Conservation (phyloP, 2,329 filamentous ascomycete species). For the Trichoderma harzianum region DNA sequence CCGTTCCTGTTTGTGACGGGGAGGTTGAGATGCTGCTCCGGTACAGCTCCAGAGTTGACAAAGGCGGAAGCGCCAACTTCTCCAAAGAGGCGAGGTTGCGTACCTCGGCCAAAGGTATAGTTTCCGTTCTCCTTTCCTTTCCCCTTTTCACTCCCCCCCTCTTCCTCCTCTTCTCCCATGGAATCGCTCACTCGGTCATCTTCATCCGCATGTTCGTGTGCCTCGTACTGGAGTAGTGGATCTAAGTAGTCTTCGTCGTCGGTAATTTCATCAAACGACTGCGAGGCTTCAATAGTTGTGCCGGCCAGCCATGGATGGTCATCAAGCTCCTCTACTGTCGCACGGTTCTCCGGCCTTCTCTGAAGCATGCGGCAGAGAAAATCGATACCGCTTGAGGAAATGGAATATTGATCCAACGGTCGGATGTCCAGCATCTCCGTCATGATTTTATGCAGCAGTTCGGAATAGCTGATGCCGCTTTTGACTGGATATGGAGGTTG, state of each 20-base stretch:
- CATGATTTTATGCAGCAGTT: slow-evolving; percentile 85
- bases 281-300: slow-evolving; percentile 33
- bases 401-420: slow-evolving; percentile 54
- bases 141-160: slow-evolving; percentile 35
- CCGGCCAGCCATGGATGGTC: slow-evolving; percentile 68
- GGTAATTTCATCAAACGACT: slow-evolving; percentile 58
- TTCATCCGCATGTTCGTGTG: slow-evolving; percentile 35
- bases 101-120: slow-evolving; percentile 58
- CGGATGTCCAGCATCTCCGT: slow-evolving; percentile 64
- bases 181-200: slow-evolving; percentile 42
- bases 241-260: slow-evolving; percentile 57
- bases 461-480: slow-evolving; percentile 70
- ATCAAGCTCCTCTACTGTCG: slow-evolving; percentile 68
- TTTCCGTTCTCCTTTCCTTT: slow-evolving; percentile 83
- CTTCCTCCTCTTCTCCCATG: slow-evolving; percentile 67
- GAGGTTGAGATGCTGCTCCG: slow-evolving; percentile 48
- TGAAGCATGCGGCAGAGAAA: slow-evolving; percentile 78
- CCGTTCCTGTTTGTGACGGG: slow-evolving; percentile 36
- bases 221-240: slow-evolving; percentile 50
- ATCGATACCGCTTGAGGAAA: slow-evolving; percentile 67
- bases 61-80: slow-evolving; percentile 54
- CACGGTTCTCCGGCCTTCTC: slow-evolving; percentile 72
- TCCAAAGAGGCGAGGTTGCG: slow-evolving; percentile 48
- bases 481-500: slow-evolving; percentile 78
- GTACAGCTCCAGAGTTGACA: slow-evolving; percentile 51